Evolutionary conservation across 108 stramenopile genomes (phyloP), one percentile per base, ranked within the genome.

Genomic region (Parmales sp.): DNA sequence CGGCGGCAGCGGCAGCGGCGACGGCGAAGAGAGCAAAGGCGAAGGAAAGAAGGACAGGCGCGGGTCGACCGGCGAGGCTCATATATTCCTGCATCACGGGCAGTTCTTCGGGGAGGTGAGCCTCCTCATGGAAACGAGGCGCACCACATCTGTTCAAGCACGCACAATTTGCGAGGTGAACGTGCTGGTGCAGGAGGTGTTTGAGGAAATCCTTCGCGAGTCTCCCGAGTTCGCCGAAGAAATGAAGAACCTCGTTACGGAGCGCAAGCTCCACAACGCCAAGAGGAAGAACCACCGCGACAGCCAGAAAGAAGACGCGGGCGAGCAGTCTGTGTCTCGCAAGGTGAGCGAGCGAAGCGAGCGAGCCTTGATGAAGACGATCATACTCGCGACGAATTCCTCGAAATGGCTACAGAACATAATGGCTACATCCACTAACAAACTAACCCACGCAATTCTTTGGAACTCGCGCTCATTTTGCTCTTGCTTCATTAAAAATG

Each of bases 61-160:
- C 22, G 46, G 19, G n/a, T 34, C 29, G 26, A 34, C 54, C 28
- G 54, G 36, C 31, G 20, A 60, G 0, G 54, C 13, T 13, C 29
- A 34, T 34, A 60, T 60, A 13, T 60, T 19, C 54, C 16, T 60
- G 26, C 54, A 60, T 34, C 4, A 34, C 2, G 54, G 54, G 11
- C 29, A 60, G 31, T 60, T 60, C 54, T 60, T 60, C 31, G 54
- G 54, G 54, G 54, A 60, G 54, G 54, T 60, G 3, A 19, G n/a
- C 28, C 28, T 60, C 5, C 28, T 60, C 3, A 60, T 60, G 54
- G 54, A 60, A 20, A 60, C 54, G 9, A 20, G 54, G 26, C 3
- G 54, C 2, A 60, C 54, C 2, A 60, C 54, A 31, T 18, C 31
- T 20, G 54, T 60, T 7, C 54, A 60, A 34, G 54, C 54, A 11